Evolutionary conservation across 2,329 filamentous ascomycete genomes (phyloP), one percentile per base, ranked within the genome.

Genomic region (Periconia macrospinosa): DNA sequence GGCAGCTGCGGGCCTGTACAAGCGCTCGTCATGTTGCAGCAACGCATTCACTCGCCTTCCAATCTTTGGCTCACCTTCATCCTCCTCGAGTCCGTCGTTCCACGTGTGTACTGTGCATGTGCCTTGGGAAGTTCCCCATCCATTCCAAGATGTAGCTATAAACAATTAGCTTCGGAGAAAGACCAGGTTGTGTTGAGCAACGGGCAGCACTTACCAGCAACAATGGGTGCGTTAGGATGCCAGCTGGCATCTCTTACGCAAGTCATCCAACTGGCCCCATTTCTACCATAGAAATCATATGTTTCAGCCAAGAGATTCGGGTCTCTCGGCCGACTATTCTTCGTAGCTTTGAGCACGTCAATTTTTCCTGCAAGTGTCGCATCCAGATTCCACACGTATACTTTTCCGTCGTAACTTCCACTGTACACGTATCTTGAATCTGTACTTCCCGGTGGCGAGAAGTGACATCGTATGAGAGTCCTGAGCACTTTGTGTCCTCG

Each of bases 381-480:
- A 69, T 99, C 92, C 75, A 97, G 78, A 69, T 97, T 97, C 83
- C 90, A 99, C 41, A 97, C 84, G 63, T 92, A 93, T 0, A 97
- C 89, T 54, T 89, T 89, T 46, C 94, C 94, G 62, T 97, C 91
- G 59, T 91, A 86, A 64, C 90, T 95, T 19, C 94, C 94, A 18
- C 88, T 90, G 75, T 97, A 97, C 19, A 99, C 92, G 69, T 97
- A 97, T 63, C 91, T 83, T 9, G 90, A 92, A 70, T 97, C 90
- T 1, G 91, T 93, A 68, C 90, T 92, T 11, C 83, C 85, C 0
- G 91, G 86, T 0, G 94, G 94, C 30, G 90, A 94, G 75, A 99
- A 99, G 75, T 97, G 93, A 67, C 94, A 97, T 56, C 94, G 83
- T 62, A 97, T 97, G 41, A 97, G 80, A 1, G 94, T 97, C 66